Conservation (phyloP, 305 asterid genomes). For the Fraxinus sp. region DNA sequence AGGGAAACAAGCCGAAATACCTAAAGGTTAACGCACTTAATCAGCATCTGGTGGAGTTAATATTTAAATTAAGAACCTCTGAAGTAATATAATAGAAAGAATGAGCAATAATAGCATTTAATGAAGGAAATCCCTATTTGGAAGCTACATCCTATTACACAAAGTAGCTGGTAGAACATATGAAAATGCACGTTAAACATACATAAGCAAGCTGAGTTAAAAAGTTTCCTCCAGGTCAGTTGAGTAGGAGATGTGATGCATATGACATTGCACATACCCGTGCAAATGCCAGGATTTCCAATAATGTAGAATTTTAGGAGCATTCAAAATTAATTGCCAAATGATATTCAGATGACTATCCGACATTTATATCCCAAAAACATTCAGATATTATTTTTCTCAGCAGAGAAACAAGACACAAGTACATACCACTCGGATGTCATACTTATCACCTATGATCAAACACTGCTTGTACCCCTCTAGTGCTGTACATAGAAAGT, state of each 20-base stretch:
- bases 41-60: slow-evolving; percentile 17
- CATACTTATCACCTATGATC: slow-evolving; percentile 93
- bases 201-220: slow-evolving; percentile 2
- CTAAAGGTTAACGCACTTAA: slow-evolving; percentile 38
- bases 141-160: slow-evolving; percentile 5
- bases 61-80: slow-evolving; percentile 11
- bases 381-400: not conserved
- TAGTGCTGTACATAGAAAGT: slow-evolving; percentile 70
- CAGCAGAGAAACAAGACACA: slow-evolving; percentile 7
- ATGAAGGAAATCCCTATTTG: slow-evolving; percentile 10
- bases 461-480: slow-evolving; percentile 82
- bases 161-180: not conserved
- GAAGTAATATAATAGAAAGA: slow-evolving; percentile 7
- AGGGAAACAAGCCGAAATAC: slow-evolving; percentile 95
- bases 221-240: slow-evolving; percentile 5
- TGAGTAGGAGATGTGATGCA: slow-evolving; percentile 14
- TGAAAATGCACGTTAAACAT: slow-evolving; percentile 3
- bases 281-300: slow-evolving; percentile 6
- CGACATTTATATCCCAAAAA: not conserved
- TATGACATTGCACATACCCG: not conserved
- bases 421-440: slow-evolving; percentile 81
- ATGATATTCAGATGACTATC: slow-evolving; percentile 1
- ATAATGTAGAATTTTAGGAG: not conserved
- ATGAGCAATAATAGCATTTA: slow-evolving; percentile 11
- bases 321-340: not conserved